Percentiles rank a stretch among this genome's conserved stretches.
These are phyloP conservation scores for Kodamaea anthophila DNA, from an alignment of 1,139 yeast genomes.

Conservation along the genomic window DNA sequence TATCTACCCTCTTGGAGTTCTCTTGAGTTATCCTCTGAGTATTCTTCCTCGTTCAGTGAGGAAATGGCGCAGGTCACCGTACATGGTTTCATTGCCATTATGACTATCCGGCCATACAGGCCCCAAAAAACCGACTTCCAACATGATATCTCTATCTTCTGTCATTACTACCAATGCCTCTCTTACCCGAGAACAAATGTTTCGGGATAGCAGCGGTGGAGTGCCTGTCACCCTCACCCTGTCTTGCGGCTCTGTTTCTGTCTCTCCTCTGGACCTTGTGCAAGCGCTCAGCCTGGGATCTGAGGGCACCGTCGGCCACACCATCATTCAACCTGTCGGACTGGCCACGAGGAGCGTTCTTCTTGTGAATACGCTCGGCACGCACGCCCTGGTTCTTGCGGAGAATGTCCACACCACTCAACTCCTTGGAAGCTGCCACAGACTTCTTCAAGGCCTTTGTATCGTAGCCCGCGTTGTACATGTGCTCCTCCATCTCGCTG, in stretches of 20 bases:
- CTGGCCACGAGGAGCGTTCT: conserved; percentile 50
- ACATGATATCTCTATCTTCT: no score
- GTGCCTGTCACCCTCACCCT: conserved; percentile 95
- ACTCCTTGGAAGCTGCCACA: conserved; percentile 32
- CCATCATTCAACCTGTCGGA: conserved; percentile 83
- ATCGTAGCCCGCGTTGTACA: conserved; percentile 88
- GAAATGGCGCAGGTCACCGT: no score
- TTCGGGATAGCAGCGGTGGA: conserved; percentile 80
- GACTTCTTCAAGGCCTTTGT: conserved; percentile 54
- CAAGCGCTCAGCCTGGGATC: conserved; percentile 82
- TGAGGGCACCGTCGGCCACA: conserved; percentile 72
- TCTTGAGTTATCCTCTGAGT: no score
- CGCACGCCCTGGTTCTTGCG: conserved; percentile 46
- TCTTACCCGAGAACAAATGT: conserved; percentile 93
- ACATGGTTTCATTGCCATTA: no score
- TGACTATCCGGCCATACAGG: no score
- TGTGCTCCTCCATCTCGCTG: conserved; percentile 78
- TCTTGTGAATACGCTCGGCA: conserved; percentile 39
- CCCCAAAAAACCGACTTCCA: no score
- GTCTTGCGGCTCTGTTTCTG: conserved; percentile 86
- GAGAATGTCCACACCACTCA: conserved; percentile 74
- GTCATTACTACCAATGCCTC: conserved; percentile 87
- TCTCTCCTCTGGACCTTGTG: conserved; percentile 88
- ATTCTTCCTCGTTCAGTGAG: no score
- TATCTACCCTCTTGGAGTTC: no score